These are phyloP conservation scores for Daldinia caldariorum DNA, from an alignment of 495 filamentous ascomycete species.

Conservation along the genomic window DNA sequence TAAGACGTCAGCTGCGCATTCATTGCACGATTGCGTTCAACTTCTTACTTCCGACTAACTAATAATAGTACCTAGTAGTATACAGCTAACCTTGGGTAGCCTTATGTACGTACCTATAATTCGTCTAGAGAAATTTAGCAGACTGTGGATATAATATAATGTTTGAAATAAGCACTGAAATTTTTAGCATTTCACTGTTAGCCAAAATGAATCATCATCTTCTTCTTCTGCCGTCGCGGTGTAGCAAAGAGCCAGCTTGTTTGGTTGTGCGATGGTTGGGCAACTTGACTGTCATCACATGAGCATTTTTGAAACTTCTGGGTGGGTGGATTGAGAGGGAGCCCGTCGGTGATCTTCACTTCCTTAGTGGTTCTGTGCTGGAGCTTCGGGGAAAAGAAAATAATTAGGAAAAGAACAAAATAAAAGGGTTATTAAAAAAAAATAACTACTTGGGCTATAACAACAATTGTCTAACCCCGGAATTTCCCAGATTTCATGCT, in stretches of 20 bases:
- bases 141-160: neutral
- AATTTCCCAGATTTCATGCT: neutral
- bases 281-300: neutral
- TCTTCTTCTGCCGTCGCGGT: neutral
- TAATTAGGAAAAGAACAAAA: neutral
- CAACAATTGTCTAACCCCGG: slow-evolving; percentile 3
- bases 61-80: neutral
- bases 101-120: neutral
- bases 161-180: neutral
- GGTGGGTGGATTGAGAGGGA: slow-evolving; percentile 7
- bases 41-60: neutral
- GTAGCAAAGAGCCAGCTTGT: neutral
- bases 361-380: neutral
- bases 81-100: neutral
- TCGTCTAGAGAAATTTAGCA: neutral
- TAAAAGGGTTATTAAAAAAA: neutral
- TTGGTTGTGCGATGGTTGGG: slow-evolving; percentile 2
- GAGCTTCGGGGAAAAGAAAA: neutral
- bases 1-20: too few species aligned
- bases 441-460: neutral
- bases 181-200: neutral
- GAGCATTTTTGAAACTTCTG: slow-evolving; percentile 5
- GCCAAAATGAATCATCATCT: neutral
- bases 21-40: neutral
- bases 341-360: neutral